Evolutionary conservation across 345 rosid species (phyloP).

Genomic region (Eucalyptus curtisii): DNA sequence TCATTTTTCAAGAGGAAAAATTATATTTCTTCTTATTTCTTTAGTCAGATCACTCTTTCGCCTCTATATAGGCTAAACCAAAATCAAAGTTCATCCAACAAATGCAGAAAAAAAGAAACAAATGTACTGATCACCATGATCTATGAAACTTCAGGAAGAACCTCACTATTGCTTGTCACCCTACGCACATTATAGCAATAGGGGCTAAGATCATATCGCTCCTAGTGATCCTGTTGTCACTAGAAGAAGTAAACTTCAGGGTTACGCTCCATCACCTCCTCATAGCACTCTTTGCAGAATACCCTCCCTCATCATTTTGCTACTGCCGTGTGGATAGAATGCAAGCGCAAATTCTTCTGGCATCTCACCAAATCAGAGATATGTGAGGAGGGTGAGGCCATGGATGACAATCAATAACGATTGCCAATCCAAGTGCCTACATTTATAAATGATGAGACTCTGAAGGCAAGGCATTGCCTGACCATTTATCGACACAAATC

Average conservation of each 20-base stretch:
- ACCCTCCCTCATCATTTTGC: not conserved
- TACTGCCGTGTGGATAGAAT: rapidly evolving
- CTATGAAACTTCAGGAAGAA: not conserved
- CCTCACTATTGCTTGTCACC: not conserved
- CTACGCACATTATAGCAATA: not conserved
- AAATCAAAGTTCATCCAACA: not conserved
- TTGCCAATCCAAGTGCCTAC: not conserved
- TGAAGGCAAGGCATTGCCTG: too few species aligned
- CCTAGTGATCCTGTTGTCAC: not conserved
- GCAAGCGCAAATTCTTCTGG: not conserved
- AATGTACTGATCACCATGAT: not conserved
- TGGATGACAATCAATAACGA: too few species aligned
- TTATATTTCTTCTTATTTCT: not conserved
- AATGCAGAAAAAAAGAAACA: not conserved
- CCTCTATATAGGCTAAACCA: not conserved
- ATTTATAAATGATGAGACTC: too few species aligned
- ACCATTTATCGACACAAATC: too few species aligned
- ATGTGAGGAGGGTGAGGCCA: not conserved
- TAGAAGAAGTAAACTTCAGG: rapidly evolving
- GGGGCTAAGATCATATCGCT: not conserved
- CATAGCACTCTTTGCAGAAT: not conserved
- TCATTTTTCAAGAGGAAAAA: not conserved
- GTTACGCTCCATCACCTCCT: not conserved
- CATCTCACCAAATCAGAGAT: not conserved
- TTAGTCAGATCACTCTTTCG: not conserved